A percentile compares a stretch with the other conserved stretches of the same genome.
Evolutionary conservation across 768 basidiomycete species (phyloP).

Genomic region (Hygrocybe punicea): DNA sequence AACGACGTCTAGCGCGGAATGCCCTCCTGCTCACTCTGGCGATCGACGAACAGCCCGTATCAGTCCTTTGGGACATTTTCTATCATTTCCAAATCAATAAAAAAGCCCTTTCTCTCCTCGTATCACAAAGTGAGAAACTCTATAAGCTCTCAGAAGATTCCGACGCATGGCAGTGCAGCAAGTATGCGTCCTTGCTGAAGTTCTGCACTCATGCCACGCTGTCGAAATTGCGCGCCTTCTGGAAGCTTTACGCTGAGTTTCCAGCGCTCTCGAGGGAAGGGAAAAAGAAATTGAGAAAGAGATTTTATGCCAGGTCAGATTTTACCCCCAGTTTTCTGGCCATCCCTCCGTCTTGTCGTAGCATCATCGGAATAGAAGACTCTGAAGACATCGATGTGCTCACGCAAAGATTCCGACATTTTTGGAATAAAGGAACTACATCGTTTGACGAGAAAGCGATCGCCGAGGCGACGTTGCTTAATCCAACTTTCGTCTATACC

Average conservation of each 20-base stretch:
- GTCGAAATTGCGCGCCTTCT: constrained; percentile 38
- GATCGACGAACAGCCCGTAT: constrained; percentile 27
- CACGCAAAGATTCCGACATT: constrained; percentile 25
- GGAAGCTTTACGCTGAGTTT: constrained; percentile 34
- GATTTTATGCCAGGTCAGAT: constrained; percentile 19
- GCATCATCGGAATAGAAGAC: background rate
- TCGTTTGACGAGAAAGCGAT: constrained; percentile 15
- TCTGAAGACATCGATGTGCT: background rate
- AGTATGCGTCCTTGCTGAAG: constrained; percentile 36
- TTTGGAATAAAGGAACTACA: constrained; percentile 44
- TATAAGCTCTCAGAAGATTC: constrained; percentile 30
- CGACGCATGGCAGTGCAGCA: constrained; percentile 37
- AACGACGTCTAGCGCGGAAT: constrained; percentile 42
- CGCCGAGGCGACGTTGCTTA: constrained; percentile 30
- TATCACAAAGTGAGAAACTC: constrained; percentile 37
- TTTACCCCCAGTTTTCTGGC: constrained; percentile 16
- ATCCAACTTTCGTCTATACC: constrained; percentile 48
- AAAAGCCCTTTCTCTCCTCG: constrained; percentile 35
- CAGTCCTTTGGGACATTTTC: constrained; percentile 44
- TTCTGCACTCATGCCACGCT: constrained; percentile 41
- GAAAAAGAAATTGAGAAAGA: too few species aligned
- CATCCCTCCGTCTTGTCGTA: too few species aligned
- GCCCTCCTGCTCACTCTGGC: constrained; percentile 44
- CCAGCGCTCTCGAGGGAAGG: too few species aligned
- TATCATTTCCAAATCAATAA: constrained; percentile 46